Evolutionary conservation across 1,139 yeast species (phyloP).

Genomic region (Hyphopichia fennica): DNA sequence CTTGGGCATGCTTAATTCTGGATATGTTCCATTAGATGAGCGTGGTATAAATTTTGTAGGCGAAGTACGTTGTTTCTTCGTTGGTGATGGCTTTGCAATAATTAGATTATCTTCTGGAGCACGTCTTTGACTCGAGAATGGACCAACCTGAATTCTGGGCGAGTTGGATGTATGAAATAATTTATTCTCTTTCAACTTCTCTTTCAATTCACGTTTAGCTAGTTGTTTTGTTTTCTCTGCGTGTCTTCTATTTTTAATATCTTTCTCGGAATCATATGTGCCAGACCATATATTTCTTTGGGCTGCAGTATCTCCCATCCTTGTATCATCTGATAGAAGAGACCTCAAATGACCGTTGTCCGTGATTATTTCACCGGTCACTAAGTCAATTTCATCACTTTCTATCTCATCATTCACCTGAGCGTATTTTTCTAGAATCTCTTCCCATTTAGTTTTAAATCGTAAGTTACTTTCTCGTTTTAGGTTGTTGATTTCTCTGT

Average conservation of each 20-base stretch:
- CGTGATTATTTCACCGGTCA: constrained; percentile 55
- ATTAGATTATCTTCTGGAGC: constrained; percentile 22
- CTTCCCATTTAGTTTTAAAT: constrained; percentile 51
- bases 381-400: constrained; percentile 66
- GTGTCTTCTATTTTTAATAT: constrained; percentile 7
- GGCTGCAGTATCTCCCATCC: constrained; percentile 7
- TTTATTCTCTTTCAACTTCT: constrained; percentile 17
- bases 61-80: constrained; percentile 15
- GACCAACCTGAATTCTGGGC: constrained; percentile 3
- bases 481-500: constrained; percentile 21
- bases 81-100: constrained; percentile 33
- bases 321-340: constrained; percentile 15
- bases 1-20: too few relatives aligned
- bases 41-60: constrained; percentile 8
- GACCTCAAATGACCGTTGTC: constrained; percentile 67
- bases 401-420: constrained; percentile 48
- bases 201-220: constrained; percentile 19
- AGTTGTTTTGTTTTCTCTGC: constrained; percentile 2
- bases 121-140: constrained; percentile 3
- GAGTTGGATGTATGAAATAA: constrained; percentile 12
- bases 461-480: constrained; percentile 28
- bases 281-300: constrained; percentile 22
- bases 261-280: constrained; percentile 19
- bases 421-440: constrained; percentile 56
- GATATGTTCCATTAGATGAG: too few relatives aligned